phyloP scores from a whole-genome alignment of 2,329 filamentous ascomycete species.

The Stemphylium lycopersici region DNA sequence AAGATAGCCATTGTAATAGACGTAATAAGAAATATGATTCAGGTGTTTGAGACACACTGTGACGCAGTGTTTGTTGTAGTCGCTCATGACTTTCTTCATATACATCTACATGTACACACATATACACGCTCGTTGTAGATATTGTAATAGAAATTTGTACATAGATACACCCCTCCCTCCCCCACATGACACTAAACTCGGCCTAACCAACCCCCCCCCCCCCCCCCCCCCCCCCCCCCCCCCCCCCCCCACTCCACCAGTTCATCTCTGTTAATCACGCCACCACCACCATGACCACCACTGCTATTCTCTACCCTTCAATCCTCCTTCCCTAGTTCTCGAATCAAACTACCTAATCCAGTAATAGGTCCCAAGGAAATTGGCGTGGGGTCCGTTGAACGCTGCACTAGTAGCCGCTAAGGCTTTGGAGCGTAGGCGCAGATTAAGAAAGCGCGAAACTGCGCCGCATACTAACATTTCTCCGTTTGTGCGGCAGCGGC shows the following conservation, averaged over 20 bases:
- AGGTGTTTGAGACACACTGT: neutral
- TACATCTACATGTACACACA: too few relatives aligned
- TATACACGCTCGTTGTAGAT: too few relatives aligned
- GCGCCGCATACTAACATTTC: neutral
- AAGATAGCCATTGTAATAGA: neutral
- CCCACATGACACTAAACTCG: too few relatives aligned
- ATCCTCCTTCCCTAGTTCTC: neutral
- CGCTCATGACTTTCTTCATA: too few relatives aligned
- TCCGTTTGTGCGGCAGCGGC: neutral
- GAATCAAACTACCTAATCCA: neutral
- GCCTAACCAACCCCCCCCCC: too few relatives aligned
- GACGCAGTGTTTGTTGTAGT: neutral
- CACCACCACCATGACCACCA: too few relatives aligned
- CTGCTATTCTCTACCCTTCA: too few relatives aligned
- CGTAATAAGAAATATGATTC: neutral
- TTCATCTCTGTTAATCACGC: too few relatives aligned
- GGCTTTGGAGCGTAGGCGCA: neutral
- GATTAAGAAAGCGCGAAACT: neutral
- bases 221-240: too few relatives aligned
- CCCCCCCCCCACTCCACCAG: too few relatives aligned
- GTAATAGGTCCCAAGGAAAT: neutral
- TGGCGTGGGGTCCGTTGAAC: neutral
- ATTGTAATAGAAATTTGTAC: too few relatives aligned
- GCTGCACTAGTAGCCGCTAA: constrained; percentile 3
- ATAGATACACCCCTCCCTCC: too few relatives aligned